Evolutionary conservation across 352 stramenopile genomes (phyloP).

Genomic region (Thraustotheca clavata): DNA sequence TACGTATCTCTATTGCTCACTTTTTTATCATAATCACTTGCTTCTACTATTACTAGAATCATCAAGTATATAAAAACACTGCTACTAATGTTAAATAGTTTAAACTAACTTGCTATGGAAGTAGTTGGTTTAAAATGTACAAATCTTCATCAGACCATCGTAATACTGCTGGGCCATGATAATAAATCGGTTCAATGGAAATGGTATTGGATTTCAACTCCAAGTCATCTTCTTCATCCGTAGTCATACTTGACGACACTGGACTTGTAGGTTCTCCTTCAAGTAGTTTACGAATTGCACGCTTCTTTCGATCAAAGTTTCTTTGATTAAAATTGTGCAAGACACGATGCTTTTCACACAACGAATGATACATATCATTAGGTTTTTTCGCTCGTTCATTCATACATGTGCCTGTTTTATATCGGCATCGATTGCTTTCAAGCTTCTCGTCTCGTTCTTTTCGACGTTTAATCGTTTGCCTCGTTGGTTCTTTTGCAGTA

Average conservation of each 20-base stretch:
- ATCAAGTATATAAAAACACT: too few species aligned
- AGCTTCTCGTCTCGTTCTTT: not conserved
- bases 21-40: too few species aligned
- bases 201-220: not conserved
- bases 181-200: not conserved
- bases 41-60: too few species aligned
- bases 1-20: too few species aligned
- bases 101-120: too few species aligned
- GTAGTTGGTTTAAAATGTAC: not conserved
- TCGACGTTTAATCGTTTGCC: not conserved
- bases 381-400: not conserved
- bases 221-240: not conserved
- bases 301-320: constrained; percentile 6
- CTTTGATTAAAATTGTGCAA: not conserved
- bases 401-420: not conserved
- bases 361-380: not conserved
- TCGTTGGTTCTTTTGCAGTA: not conserved
- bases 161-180: too few species aligned
- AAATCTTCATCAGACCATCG: not conserved
- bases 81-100: too few species aligned
- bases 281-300: not conserved
- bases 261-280: not conserved
- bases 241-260: not conserved
- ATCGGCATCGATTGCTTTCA: not conserved
- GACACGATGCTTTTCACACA: constrained; percentile 1